Percentiles rank a stretch among this genome's conserved stretches.
phyloP scores from a whole-genome alignment of 116 monocot genomes.

The Papilionanthe hybrid region DNA sequence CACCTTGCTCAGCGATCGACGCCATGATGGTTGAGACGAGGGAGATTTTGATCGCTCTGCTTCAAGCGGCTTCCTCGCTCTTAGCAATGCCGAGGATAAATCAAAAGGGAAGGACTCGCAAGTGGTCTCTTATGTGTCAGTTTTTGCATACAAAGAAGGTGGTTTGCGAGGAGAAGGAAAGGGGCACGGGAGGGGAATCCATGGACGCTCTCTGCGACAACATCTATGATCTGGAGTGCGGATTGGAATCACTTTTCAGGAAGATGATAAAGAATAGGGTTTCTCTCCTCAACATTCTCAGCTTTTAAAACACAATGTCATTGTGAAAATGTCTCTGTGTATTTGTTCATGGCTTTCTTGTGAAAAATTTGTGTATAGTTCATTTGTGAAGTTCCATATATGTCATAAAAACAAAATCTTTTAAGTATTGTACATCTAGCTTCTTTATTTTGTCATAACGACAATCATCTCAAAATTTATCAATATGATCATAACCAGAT shows the following conservation, averaged over 20 bases:
- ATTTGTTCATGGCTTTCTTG: background rate
- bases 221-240: slow-evolving; percentile 14
- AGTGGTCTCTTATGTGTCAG: slow-evolving; percentile 32
- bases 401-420: no score
- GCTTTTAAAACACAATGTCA: slow-evolving; percentile 12
- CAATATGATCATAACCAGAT: no score
- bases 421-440: no score
- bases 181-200: background rate
- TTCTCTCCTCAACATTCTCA: slow-evolving; percentile 38
- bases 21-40: slow-evolving; percentile 30
- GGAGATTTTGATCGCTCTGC: slow-evolving; percentile 16
- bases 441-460: no score
- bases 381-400: no score
- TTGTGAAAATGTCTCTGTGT: slow-evolving; percentile 5
- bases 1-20: background rate
- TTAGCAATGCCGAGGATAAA: background rate
- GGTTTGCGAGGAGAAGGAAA: background rate
- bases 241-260: slow-evolving; percentile 37
- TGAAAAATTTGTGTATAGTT: no score
- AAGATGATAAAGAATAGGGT: slow-evolving; percentile 37
- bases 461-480: no score
- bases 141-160: slow-evolving; percentile 12
- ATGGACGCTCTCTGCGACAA: background rate
- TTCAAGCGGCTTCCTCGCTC: slow-evolving; percentile 12
- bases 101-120: slow-evolving; percentile 1